Base-by-base conservation (phyloP, 176 grass and related monocot species). In the Zoysia pacifica region DNA sequence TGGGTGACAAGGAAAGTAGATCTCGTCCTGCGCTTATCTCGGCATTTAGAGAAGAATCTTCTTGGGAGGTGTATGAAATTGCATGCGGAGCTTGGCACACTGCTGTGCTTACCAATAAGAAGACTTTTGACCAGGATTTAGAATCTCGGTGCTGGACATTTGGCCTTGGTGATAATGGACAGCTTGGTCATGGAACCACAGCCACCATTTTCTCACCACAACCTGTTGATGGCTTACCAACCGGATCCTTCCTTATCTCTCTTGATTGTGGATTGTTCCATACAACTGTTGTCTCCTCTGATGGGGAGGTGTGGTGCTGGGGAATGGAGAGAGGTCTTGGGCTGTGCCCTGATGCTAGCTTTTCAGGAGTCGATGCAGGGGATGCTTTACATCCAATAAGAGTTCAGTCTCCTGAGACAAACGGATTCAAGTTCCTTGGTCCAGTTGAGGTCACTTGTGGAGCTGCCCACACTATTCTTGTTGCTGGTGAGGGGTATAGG, bases 301-400 rank as follows among this genome's bases (percentile, higher is more conserved):
- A 90, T 76, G 96, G 96, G 11, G 92, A 99, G 72, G 92, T 95
- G 41, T 99, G 96, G 96, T 91, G 88, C 91, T 99, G 92, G 96
- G 96, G 96, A 52, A 99, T 99, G 96, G 96, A 99, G 76, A 99
- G 85, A 50, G 96, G 96, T 53, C 89, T 99, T 5, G 96, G 96
- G 18, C 74, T 99, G 48, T 99, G 96, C 70, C 92, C 96, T 2
- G 90, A 99, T 80, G 96, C 86, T 82, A 88, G 87, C 78, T 93
- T 89, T 74, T 68, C 93, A 36, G 96, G 96, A 84, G 70, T 81
- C 62, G 96, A 95, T 80, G 79, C 93, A 70, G 96, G 96, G 56
- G 92, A 99, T 91, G 92, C 92, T 73, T 78, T 93, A 45, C 38
- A 79, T 79, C 90, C 96, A 2, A 81, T 86, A 91, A 94, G 84